Evolutionary conservation across 1,284 basidiomycete species (phyloP), one percentile per base, ranked within the genome.

Genomic region (Erythrobasidium hasegawianum): DNA sequence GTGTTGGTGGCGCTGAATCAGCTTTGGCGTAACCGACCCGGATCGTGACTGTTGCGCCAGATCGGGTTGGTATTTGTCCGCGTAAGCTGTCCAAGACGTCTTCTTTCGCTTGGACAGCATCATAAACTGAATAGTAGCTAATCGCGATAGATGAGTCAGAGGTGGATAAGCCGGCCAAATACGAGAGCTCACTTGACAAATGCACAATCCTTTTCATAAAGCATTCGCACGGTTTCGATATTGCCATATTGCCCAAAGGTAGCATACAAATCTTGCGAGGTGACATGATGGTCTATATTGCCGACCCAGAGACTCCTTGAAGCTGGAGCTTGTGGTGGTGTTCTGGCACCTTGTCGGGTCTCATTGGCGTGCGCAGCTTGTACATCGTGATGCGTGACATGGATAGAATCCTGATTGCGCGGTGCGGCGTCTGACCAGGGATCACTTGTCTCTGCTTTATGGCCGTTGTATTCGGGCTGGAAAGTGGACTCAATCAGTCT

Each of bases 201-300:
- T 8, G 94, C 95, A 76, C 96, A 98, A 76, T 95, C 93, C 87
- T 98, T 97, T 80, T 97, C 95, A 1, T 93, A 93, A 55, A 97
- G 82, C 74, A 97, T 81, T 70, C 95, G 83, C 76, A 97, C 81
- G 73, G 90, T 94, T 80, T 97, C 95, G 71, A 97, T 97, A 14
- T 92, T 89, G 58, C 95, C 95, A 76, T 97, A 97, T 0, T 89
- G 89, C 18, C 91, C 88, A 78, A 98, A 98, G 16, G 95, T 90
- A 70, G 88, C 87, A 69, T 96, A 89, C 60, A 98, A 85, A 75
- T 97, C 91, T 76, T 95, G 90, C 73, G 90, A 92, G 0, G 92
- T 92, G 57, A 94, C 90, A 58, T 87, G 87, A 69, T 88, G 88
- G 77, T 97, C 92, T 53, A 98, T 82, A 77, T 97, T 96, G 54